These are phyloP conservation scores for Eutrema japonicum DNA, from an alignment of 345 rosid genomes.

Conservation along the genomic window DNA sequence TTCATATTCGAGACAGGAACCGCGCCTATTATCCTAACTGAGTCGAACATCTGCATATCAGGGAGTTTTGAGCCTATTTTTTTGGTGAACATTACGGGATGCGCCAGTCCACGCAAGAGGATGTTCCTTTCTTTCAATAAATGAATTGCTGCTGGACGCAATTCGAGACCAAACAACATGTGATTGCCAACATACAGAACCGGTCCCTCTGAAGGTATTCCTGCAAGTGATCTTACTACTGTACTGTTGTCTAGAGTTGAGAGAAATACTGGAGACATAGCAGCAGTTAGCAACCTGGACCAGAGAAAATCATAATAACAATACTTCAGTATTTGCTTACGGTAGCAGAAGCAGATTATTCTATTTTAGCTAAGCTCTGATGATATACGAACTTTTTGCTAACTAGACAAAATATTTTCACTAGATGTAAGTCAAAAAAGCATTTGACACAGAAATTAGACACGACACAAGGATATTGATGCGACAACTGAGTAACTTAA, in stretches of 20 bases:
- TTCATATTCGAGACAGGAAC: conserved; percentile 65
- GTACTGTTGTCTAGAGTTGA: conserved; percentile 75
- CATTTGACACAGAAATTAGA: too few species aligned
- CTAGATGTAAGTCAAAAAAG: not conserved
- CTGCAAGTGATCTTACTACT: conserved; percentile 76
- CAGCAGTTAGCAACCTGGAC: conserved; percentile 49
- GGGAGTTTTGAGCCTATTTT: conserved; percentile 47
- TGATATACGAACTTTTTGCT: not conserved
- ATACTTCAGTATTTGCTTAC: conserved; percentile 17
- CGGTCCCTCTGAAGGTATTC: conserved; percentile 83
- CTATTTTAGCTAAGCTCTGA: not conserved
- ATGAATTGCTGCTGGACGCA: conserved; percentile 50
- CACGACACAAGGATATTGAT: not conserved
- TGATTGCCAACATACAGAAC: conserved; percentile 78
- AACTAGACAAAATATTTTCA: not conserved
- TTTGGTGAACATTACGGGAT: conserved; percentile 58
- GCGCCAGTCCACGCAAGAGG: conserved; percentile 67
- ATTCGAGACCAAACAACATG: conserved; percentile 68
- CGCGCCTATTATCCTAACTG: conserved; percentile 58
- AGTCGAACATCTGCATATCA: conserved; percentile 49
- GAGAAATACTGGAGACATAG: conserved; percentile 54
- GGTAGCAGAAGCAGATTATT: conserved; percentile 12
- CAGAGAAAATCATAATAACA: not conserved
- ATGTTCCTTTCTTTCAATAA: conserved; percentile 61
- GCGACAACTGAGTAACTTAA: not conserved